Percentiles rank a stretch among this genome's conserved stretches.
Conservation (phyloP, 2,329 filamentous ascomycete genomes). For the Colletotrichum lupini region DNA sequence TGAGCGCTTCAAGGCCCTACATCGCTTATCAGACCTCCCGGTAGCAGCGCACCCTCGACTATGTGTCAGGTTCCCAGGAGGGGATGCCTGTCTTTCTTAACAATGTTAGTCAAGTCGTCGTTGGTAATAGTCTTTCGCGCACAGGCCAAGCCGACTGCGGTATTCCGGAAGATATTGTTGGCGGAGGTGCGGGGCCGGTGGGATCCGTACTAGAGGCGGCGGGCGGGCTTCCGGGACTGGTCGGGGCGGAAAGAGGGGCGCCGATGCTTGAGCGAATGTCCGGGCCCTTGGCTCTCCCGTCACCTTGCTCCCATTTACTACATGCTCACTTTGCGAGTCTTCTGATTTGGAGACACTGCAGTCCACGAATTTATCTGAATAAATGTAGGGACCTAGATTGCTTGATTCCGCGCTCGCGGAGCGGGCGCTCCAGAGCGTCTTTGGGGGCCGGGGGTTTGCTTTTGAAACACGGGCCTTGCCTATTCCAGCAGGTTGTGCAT, state of each 20-base stretch:
- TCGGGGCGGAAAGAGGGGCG: not conserved
- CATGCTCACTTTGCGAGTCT: not conserved
- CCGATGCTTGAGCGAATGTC: not conserved
- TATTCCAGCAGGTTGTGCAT: not conserved
- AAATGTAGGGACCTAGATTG: not conserved
- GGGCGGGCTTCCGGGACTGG: not conserved
- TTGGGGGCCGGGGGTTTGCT: not conserved
- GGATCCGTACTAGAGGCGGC: not conserved
- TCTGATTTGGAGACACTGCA: not conserved
- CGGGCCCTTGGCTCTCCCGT: not conserved
- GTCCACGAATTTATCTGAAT: not conserved
- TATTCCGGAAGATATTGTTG: not conserved
- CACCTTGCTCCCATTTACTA: not conserved
- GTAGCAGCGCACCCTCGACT: not conserved
- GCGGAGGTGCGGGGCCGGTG: not conserved
- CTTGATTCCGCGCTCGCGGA: not conserved
- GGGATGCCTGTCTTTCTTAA: not conserved
- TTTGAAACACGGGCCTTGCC: constrained; percentile 4
- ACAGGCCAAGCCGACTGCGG: constrained; percentile 1
- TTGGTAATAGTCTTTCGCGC: not conserved
- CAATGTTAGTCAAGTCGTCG: no score
- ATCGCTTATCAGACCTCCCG: no score
- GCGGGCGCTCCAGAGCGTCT: not conserved
- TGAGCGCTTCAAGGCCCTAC: not conserved
- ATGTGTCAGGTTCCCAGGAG: not conserved